Percentiles rank a stretch among this genome's conserved stretches.
Evolutionary conservation across 768 basidiomycete genomes (phyloP).

Genomic region (Mycena belliarum): DNA sequence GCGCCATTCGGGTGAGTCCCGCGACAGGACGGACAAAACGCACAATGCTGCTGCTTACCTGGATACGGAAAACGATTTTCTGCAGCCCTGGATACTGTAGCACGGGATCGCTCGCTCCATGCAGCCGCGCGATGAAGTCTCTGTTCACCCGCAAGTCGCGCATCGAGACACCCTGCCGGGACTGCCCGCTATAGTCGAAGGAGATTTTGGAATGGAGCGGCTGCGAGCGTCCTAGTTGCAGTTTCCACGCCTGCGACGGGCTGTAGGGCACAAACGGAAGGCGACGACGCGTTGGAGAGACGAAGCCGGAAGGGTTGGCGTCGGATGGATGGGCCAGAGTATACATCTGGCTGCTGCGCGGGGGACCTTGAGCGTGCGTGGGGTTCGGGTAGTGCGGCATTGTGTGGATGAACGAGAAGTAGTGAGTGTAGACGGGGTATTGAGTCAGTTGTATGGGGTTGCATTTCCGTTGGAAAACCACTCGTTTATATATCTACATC

Average conservation of each 20-base stretch:
- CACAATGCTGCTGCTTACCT: constrained; percentile 30
- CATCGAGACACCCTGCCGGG: constrained; percentile 47
- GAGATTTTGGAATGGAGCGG: constrained; percentile 31
- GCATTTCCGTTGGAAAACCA: too few species aligned
- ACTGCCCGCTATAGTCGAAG: constrained; percentile 46
- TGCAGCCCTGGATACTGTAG: constrained; percentile 35
- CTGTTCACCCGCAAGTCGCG: constrained; percentile 44
- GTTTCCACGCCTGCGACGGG: constrained; percentile 28
- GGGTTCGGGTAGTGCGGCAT: constrained; percentile 45
- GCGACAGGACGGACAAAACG: constrained; percentile 26
- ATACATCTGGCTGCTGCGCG: constrained; percentile 27
- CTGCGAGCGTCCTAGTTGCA: constrained; percentile 25
- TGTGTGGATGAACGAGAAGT: neutral
- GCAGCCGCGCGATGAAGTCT: too few species aligned
- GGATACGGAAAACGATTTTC: constrained; percentile 40
- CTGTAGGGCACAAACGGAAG: constrained; percentile 36
- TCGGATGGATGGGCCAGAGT: constrained; percentile 32
- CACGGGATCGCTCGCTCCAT: constrained; percentile 41
- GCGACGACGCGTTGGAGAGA: constrained; percentile 34
- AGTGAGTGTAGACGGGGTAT: neutral
- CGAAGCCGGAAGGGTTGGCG: constrained; percentile 25
- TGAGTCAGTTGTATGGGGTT: too few species aligned
- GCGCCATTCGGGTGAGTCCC: constrained; percentile 42
- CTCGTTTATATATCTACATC: neutral
- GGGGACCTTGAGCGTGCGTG: constrained; percentile 35